A percentile compares a stretch with the other conserved stretches of the same genome.
Evolutionary conservation across 129 eudicot species (phyloP).

Genomic region (Escallonia herrerae): DNA sequence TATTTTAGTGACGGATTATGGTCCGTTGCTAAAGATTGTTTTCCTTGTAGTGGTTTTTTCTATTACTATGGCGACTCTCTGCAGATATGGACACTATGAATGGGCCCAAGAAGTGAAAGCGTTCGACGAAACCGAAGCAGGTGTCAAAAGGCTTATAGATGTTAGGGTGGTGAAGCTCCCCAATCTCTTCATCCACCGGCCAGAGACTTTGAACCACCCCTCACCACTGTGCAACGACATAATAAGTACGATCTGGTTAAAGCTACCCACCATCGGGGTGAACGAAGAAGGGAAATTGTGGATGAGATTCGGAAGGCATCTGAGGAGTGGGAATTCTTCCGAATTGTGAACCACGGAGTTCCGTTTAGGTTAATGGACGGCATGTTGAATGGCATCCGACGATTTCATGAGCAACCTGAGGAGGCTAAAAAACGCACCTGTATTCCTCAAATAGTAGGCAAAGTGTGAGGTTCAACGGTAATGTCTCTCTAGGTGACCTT

Average conservation of each 20-base stretch:
- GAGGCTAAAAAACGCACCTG: slow-evolving; percentile 19
- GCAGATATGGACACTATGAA: too few relatives aligned
- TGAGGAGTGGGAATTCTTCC: slow-evolving; percentile 30
- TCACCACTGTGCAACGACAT: neutral
- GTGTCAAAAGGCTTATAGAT: slow-evolving; percentile 15
- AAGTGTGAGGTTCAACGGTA: slow-evolving; percentile 8
- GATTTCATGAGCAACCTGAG: slow-evolving; percentile 35
- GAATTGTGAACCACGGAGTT: slow-evolving; percentile 30
- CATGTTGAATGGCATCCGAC: slow-evolving; percentile 19
- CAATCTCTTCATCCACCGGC: slow-evolving; percentile 8
- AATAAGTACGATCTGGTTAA: slow-evolving; percentile 1
- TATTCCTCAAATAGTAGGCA: slow-evolving; percentile 19
- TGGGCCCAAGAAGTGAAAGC: neutral
- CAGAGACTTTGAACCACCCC: slow-evolving; percentile 1
- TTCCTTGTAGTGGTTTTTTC: too few relatives aligned
- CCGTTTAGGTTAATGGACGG: slow-evolving; percentile 13
- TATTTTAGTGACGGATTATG: too few relatives aligned
- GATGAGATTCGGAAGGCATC: slow-evolving; percentile 11
- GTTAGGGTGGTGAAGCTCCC: slow-evolving; percentile 7
- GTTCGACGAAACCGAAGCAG: slow-evolving; percentile 17
- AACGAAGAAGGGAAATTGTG: slow-evolving; percentile 3
- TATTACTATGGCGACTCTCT: too few relatives aligned
- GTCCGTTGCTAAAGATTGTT: too few relatives aligned
- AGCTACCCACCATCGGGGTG: neutral
- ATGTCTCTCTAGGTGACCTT: slow-evolving; percentile 13